Percentiles rank a stretch among this genome's conserved stretches.
Evolutionary conservation across 192 early-diverging fungal species (phyloP).

Genomic region (Thoreauomyces humboldtii): DNA sequence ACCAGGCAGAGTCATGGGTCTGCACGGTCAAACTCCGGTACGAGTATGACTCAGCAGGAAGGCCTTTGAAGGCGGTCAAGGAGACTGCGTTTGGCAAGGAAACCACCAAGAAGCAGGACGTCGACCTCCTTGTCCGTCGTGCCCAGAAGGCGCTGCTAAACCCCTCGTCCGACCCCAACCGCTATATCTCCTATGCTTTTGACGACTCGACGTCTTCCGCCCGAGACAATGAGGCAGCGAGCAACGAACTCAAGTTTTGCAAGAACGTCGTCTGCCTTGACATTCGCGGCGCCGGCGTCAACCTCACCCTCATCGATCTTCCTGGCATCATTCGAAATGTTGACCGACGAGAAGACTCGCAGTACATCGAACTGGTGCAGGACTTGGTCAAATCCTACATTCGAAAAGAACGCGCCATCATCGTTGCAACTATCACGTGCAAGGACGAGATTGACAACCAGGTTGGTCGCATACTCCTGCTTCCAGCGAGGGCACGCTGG

Average conservation of each 20-base stretch:
- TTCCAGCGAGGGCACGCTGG: too few relatives aligned
- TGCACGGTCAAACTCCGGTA: conserved; percentile 47
- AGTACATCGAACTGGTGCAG: conserved; percentile 48
- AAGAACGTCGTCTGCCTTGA: conserved; percentile 56
- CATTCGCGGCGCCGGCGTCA: conserved; percentile 47
- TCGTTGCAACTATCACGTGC: conserved; percentile 55
- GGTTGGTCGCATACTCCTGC: not conserved
- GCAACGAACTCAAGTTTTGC: conserved; percentile 49
- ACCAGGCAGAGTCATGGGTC: conserved; percentile 27
- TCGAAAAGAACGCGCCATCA: conserved; percentile 47
- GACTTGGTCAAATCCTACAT: conserved; percentile 51
- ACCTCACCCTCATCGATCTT: conserved; percentile 60
- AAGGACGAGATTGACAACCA: conserved; percentile 64
- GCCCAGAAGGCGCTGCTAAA: conserved; percentile 59
- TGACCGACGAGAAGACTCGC: conserved; percentile 36
- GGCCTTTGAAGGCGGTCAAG: conserved; percentile 23
- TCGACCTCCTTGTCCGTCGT: conserved; percentile 45
- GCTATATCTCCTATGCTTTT: conserved; percentile 28
- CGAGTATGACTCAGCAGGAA: conserved; percentile 44
- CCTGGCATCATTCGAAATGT: conserved; percentile 59
- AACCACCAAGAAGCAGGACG: conserved; percentile 25
- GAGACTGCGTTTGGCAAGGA: conserved; percentile 42
- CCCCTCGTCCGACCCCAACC: conserved; percentile 38
- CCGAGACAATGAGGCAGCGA: conserved; percentile 41
- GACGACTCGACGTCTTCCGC: conserved; percentile 30